A percentile compares a stretch with the other conserved stretches of the same genome.
Evolutionary conservation across 108 stramenopile species (phyloP).

Genomic region (Skeletonema costatum): DNA sequence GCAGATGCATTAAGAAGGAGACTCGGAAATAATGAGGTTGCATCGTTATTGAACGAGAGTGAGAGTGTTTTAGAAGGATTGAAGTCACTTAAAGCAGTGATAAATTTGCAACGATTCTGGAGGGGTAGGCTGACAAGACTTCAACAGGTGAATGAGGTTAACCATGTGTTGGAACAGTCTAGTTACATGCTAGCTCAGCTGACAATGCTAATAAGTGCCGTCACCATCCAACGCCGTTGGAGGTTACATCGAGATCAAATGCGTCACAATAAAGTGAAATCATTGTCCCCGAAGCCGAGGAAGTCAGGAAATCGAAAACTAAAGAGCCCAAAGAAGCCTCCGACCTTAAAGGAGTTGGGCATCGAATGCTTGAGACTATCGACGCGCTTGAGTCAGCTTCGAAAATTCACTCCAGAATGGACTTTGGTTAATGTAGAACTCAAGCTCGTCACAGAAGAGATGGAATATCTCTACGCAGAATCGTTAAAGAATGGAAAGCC

Average conservation of each 20-base stretch:
- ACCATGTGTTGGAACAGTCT: background rate
- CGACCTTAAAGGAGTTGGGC: constrained; percentile 7
- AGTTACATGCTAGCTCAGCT: background rate
- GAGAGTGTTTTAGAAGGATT: background rate
- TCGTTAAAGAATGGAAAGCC: background rate
- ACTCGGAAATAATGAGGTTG: background rate
- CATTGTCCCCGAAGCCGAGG: background rate
- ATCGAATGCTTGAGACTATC: constrained; percentile 17
- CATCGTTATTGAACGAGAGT: background rate
- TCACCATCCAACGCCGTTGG: constrained; percentile 11
- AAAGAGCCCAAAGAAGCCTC: background rate
- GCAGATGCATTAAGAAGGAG: constrained; percentile 1
- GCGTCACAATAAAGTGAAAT: background rate
- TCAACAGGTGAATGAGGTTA: background rate
- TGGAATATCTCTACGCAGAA: constrained; percentile 17
- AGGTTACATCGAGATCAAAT: background rate
- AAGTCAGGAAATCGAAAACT: background rate
- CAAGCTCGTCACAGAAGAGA: constrained; percentile 13
- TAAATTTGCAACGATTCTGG: background rate
- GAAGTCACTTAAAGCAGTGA: background rate
- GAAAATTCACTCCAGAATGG: constrained; percentile 28
- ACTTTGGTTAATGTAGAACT: constrained; percentile 24
- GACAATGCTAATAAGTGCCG: background rate
- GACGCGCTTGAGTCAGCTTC: constrained; percentile 9
- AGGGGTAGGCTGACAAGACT: background rate